Evolutionary conservation across 805 yeast species (phyloP), one percentile per base, ranked within the genome.

Genomic region (Nakazawaea populi): DNA sequence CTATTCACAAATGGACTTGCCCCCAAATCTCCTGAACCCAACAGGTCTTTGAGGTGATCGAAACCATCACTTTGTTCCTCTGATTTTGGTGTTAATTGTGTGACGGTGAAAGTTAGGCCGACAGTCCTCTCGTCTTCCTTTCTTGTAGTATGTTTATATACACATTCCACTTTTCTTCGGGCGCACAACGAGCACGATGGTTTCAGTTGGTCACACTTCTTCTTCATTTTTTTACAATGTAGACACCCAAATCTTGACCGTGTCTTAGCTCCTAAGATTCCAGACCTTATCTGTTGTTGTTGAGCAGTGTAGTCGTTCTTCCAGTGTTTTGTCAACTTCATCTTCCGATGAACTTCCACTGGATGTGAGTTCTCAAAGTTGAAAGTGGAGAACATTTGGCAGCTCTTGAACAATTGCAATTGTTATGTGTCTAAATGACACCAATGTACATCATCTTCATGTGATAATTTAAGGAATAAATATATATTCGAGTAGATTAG

Each of bases 141-240:
- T 27, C n/a, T 8, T 6, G n/a, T 29, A 31, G 38, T 32, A 14
- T 32, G 31, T 32, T 32, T 48, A 57, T 86, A 87, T 58, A 84
- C 89, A 64, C 94, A 86, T 1, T 58, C 54, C 10, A 65, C 62
- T 1, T 65, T 63, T 2, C 74, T 64, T 55, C 76, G 80, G 1
- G 58, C 38, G 60, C 95, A 87, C 51, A 75, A 70, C 0, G 74
- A 58, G 58, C 95, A 87, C 0, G 59, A 54, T 0, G 94, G 94
- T 59, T 82, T 83, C 28, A 49, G 55, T 61, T 85, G 91, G 56
- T 83, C 84, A 60, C 95, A 87, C 62, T 86, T 85, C 34, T 82
- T 75, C 61, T 83, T 84, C 38, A 78, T 65, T 44, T 73, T 70
- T 58, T 82, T 83, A 63, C 90, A 83, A 37, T 75, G 71, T 54